Evolutionary conservation across 768 basidiomycete genomes (phyloP).

Genomic region (Lactifluus echinatus): DNA sequence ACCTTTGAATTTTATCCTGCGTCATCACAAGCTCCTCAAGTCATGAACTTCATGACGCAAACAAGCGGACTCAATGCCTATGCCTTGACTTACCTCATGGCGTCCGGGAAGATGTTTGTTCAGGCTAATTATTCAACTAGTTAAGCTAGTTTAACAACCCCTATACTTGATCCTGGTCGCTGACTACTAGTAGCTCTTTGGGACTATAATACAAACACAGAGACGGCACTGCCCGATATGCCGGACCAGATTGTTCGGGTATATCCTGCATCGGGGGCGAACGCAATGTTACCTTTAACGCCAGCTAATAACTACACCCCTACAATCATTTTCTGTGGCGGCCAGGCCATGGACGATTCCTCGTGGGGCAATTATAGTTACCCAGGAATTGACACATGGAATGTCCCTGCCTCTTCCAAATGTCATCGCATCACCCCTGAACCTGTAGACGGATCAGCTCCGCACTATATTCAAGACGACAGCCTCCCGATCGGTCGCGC

Average conservation of each 20-base stretch:
- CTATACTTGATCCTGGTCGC: not conserved
- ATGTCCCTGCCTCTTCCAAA: not conserved
- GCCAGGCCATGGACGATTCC: not conserved
- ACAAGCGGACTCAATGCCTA: constrained; percentile 2
- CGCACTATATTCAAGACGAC: constrained; percentile 2
- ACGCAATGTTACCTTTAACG: constrained; percentile 1
- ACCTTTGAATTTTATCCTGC: constrained; percentile 2
- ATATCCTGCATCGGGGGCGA: constrained; percentile 7
- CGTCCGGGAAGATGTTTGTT: constrained; percentile 1
- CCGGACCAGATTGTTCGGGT: constrained; percentile 3
- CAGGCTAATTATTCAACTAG: constrained; percentile 7
- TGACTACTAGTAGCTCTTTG: constrained; percentile 1
- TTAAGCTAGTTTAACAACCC: not conserved
- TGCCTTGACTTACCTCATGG: constrained; percentile 1
- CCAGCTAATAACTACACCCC: not conserved
- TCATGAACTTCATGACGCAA: not conserved
- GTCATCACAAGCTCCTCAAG: not conserved
- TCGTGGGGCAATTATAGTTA: not conserved
- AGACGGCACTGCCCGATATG: constrained; percentile 4
- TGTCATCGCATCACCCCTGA: constrained; percentile 4
- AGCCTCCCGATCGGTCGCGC: not conserved
- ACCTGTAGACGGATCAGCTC: not conserved
- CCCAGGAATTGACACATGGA: not conserved
- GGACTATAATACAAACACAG: not conserved
- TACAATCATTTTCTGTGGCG: constrained; percentile 1